A percentile compares a stretch with the other conserved stretches of the same genome.
Evolutionary conservation across 257 asterid genomes (phyloP).

Genomic region (Salvia hispanica): DNA sequence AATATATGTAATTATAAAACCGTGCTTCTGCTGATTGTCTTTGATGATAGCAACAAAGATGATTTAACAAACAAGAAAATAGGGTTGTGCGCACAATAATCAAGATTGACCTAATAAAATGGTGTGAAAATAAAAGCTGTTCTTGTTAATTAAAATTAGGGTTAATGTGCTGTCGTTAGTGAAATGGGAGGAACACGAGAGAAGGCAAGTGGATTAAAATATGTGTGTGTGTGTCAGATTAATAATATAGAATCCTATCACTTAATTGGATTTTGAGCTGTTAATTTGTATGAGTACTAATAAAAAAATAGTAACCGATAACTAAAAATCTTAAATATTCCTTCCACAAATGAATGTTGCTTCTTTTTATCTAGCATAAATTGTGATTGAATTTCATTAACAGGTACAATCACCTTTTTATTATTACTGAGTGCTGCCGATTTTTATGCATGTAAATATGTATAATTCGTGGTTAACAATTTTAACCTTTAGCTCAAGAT

Average conservation of each 20-base stretch:
- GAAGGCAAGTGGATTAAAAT: constrained; percentile 48
- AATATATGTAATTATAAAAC: background rate
- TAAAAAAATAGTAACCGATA: constrained; percentile 20
- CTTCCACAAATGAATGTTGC: constrained; percentile 29
- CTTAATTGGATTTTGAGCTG: constrained; percentile 55
- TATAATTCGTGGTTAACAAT: background rate
- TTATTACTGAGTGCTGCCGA: background rate
- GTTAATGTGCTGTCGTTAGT: constrained; percentile 30
- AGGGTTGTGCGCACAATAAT: constrained; percentile 23
- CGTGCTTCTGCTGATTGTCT: background rate
- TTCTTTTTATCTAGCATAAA: background rate
- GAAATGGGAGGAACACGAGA: constrained; percentile 67
- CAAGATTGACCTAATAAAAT: constrained; percentile 25
- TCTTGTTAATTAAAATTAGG: constrained; percentile 17
- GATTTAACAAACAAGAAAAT: background rate
- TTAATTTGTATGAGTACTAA: constrained; percentile 25
- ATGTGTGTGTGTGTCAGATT: background rate
- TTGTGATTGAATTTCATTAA: no score
- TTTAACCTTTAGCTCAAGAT: background rate
- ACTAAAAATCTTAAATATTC: constrained; percentile 19
- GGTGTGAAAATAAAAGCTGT: constrained; percentile 17
- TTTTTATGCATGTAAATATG: background rate
- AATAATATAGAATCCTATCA: constrained; percentile 34
- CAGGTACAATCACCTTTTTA: background rate
- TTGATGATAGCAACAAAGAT: constrained; percentile 5